Base-by-base conservation (phyloP, 768 basidiomycete genomes). In the Gloeostereum incarnatum region DNA sequence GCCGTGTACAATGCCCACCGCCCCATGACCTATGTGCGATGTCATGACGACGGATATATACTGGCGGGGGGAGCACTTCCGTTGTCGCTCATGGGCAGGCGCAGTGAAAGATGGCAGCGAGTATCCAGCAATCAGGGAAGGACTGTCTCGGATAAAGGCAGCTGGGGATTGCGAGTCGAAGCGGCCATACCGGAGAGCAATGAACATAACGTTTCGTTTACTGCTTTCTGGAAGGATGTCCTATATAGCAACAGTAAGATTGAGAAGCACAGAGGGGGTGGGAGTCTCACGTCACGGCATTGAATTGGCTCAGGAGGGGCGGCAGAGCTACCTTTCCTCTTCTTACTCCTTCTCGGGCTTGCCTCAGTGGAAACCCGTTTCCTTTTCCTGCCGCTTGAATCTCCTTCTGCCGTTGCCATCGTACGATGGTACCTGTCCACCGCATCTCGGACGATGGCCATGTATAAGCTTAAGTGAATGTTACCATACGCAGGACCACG, bases 401-500 rank as follows among this genome's bases (percentile, higher is more conserved):
- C n/a, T n/a, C n/a, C n/a, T n/a, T n/a, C n/a, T n/a, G n/a, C n/a
- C n/a, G n/a, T n/a, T n/a, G n/a, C n/a, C n/a, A n/a, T n/a, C n/a
- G n/a, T n/a, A n/a, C n/a, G n/a, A n/a, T n/a, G n/a, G n/a, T n/a
- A n/a, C n/a, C 46, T 42, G 18, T 47, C 49, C 9, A 52, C 36
- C 4, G 34, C 42, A 31, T 54, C 49, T 6, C 52, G 41, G 1
- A 49, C 4, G 18, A 48, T 45, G 11, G 44, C 40, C 2, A 52
- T 31, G 25, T 49, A 49, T 11, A 52, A 29, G 7, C 47, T 49
- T 3, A 42, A 21, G 2, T 54, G 47, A 2, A 54, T 25, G 2
- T 42, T 36, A 3, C 47, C 42, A 27, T 49, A 53, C 3, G n/a
- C 13, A 31, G n/a, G 46, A 48, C n/a, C 43, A 23, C 19, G 40